Percentiles rank a stretch among this genome's conserved stretches.
These are phyloP conservation scores for Colletotrichum tropicicola DNA, from an alignment of 2,329 filamentous ascomycete species.

Conservation along the genomic window DNA sequence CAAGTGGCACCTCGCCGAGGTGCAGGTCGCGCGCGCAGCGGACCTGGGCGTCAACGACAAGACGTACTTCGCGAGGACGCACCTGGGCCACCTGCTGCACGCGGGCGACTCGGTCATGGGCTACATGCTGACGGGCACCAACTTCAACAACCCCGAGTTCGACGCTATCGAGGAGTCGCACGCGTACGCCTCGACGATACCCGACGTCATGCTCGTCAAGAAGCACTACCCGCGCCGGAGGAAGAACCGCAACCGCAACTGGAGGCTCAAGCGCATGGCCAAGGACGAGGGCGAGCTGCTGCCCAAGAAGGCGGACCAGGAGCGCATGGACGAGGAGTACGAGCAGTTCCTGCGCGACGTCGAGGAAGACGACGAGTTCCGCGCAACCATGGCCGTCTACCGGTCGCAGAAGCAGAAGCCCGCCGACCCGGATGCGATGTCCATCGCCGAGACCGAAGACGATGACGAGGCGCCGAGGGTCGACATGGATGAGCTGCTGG, in stretches of 20 bases:
- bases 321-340: constrained; percentile 90
- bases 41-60: constrained; percentile 88
- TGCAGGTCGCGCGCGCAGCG: constrained; percentile 84
- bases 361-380: constrained; percentile 91
- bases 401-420: constrained; percentile 67
- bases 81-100: constrained; percentile 86
- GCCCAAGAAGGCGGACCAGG: constrained; percentile 87
- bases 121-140: constrained; percentile 88
- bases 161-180: constrained; percentile 83
- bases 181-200: constrained; percentile 80
- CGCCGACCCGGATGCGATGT: constrained; percentile 70
- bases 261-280: constrained; percentile 94
- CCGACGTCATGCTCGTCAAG: constrained; percentile 95
- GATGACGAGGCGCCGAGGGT: constrained; percentile 75
- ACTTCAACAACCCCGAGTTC: constrained; percentile 90
- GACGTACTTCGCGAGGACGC: constrained; percentile 90
- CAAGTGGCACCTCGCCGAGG: constrained; percentile 85
- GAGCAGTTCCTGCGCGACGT: constrained; percentile 97
- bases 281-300: constrained; percentile 89
- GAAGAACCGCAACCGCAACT: constrained; percentile 86
- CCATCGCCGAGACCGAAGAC: constrained; percentile 69
- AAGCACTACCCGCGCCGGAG: constrained; percentile 91
- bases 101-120: constrained; percentile 90
- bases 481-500: constrained; percentile 82
- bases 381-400: constrained; percentile 86